Evolutionary conservation across 75 land plant species (phyloP).

Genomic region (Picea glauca): DNA sequence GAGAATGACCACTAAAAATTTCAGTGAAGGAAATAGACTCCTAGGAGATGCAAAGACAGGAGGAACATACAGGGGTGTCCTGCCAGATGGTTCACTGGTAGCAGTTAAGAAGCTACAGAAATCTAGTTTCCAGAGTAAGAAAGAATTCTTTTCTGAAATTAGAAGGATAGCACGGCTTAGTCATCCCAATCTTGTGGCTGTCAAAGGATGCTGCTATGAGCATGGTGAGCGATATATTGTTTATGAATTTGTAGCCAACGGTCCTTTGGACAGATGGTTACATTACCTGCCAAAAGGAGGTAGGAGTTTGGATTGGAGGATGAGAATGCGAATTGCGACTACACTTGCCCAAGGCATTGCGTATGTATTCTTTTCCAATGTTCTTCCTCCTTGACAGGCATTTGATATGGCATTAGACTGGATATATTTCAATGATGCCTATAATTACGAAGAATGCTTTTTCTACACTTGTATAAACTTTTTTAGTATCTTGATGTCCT

Average conservation of each 20-base stretch:
- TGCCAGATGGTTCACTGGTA: constrained; percentile 81
- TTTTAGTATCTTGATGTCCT: background rate
- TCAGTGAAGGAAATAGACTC: constrained; percentile 84
- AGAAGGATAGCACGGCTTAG: constrained; percentile 78
- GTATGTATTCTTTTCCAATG: constrained; percentile 40
- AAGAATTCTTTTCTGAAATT: constrained; percentile 81
- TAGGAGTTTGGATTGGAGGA: constrained; percentile 77
- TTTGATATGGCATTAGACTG: background rate
- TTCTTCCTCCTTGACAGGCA: background rate
- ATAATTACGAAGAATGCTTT: background rate
- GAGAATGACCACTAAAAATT: constrained; percentile 71
- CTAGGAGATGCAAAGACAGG: constrained; percentile 70
- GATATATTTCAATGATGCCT: background rate
- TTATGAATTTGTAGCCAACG: constrained; percentile 89
- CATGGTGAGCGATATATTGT: constrained; percentile 81
- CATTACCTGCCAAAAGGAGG: constrained; percentile 69
- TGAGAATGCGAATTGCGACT: constrained; percentile 78
- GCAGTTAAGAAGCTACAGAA: constrained; percentile 82
- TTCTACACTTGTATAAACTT: background rate
- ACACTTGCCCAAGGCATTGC: constrained; percentile 97
- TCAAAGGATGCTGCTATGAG: constrained; percentile 89
- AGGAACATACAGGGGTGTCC: constrained; percentile 69
- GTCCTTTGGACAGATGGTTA: constrained; percentile 86
- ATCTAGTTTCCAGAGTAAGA: constrained; percentile 71
- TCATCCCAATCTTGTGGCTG: constrained; percentile 80